Percentiles rank a stretch among this genome's conserved stretches.
These are phyloP conservation scores for Suillus sp. DNA, from an alignment of 768 basidiomycete species.

Conservation along the genomic window DNA sequence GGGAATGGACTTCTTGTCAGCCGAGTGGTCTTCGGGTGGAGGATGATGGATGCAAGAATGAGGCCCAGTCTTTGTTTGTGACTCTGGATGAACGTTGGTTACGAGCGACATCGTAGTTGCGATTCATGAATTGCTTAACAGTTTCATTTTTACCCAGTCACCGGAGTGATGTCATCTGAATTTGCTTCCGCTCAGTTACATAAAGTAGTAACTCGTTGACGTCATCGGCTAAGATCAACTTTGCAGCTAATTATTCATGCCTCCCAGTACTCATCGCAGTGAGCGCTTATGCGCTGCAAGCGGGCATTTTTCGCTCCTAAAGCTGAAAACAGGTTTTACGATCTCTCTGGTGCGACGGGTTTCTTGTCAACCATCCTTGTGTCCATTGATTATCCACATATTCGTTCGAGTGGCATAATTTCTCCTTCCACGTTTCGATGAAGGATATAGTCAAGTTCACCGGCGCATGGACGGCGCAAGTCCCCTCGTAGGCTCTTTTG, in stretches of 20 bases:
- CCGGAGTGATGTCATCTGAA: slow-evolving; percentile 9
- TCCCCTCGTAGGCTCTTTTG: slow-evolving; percentile 57
- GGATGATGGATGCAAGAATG: neutral
- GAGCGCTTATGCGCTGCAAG: slow-evolving; percentile 55
- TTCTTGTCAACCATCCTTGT: slow-evolving; percentile 63
- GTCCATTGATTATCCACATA: slow-evolving; percentile 65
- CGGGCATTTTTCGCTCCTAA: slow-evolving; percentile 64
- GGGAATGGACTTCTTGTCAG: slow-evolving; percentile 7
- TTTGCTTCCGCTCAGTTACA: neutral
- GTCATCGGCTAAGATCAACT: neutral
- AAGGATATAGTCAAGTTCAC: slow-evolving; percentile 50
- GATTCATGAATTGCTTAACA: neutral
- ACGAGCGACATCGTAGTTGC: neutral
- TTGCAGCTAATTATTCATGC: too few relatives aligned
- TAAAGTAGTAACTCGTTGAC: neutral
- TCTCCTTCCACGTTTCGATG: slow-evolving; percentile 40
- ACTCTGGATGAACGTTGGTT: slow-evolving; percentile 1
- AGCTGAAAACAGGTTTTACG: slow-evolving; percentile 66
- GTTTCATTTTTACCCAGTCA: neutral
- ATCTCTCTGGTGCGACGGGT: slow-evolving; percentile 64
- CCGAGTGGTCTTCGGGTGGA: neutral
- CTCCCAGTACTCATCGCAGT: slow-evolving; percentile 46
- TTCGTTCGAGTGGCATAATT: slow-evolving; percentile 45
- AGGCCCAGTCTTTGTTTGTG: neutral
- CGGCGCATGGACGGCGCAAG: slow-evolving; percentile 64